phyloP scores from a whole-genome alignment of 2,329 filamentous ascomycete genomes.

The Neonectria ditissima region DNA sequence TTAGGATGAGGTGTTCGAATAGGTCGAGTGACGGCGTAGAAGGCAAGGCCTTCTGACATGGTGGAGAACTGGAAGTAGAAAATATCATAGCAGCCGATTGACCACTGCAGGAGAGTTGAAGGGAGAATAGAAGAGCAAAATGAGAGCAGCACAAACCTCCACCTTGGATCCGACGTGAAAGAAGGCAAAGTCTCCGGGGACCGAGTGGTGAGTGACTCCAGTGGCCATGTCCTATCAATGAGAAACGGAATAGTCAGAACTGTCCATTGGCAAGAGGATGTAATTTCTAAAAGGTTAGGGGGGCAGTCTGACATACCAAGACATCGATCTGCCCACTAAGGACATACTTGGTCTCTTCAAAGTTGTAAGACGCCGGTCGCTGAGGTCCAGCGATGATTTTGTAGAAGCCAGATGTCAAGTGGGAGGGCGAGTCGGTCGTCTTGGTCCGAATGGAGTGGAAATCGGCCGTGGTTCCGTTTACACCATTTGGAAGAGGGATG shows the following conservation, averaged over 20 bases:
- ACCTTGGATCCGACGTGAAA: constrained; percentile 44
- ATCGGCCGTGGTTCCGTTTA: constrained; percentile 41
- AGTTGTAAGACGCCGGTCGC: constrained; percentile 38
- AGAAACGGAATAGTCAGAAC: constrained; percentile 2
- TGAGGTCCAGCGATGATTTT: constrained; percentile 40
- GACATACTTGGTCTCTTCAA: constrained; percentile 44
- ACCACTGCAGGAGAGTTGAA: neutral
- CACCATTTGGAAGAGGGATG: constrained; percentile 40
- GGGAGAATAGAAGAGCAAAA: neutral
- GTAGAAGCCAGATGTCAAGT: constrained; percentile 42
- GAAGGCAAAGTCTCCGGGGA: constrained; percentile 40
- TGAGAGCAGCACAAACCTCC: constrained; percentile 21
- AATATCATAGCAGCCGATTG: neutral
- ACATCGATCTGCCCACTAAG: constrained; percentile 41
- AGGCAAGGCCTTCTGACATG: constrained; percentile 40
- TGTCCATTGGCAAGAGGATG: too few relatives aligned
- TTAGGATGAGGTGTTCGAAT: constrained; percentile 40
- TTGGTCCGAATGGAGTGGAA: constrained; percentile 43
- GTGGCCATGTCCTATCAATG: constrained; percentile 39
- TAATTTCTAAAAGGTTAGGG: neutral
- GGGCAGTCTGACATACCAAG: constrained; percentile 27
- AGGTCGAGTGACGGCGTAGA: constrained; percentile 42
- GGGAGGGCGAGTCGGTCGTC: constrained; percentile 37
- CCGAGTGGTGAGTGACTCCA: constrained; percentile 40
- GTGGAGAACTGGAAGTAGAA: constrained; percentile 38